Percentiles rank a stretch among this genome's conserved stretches.
Evolutionary conservation across 805 yeast genomes (phyloP).

Genomic region (Yarrowia sp.): DNA sequence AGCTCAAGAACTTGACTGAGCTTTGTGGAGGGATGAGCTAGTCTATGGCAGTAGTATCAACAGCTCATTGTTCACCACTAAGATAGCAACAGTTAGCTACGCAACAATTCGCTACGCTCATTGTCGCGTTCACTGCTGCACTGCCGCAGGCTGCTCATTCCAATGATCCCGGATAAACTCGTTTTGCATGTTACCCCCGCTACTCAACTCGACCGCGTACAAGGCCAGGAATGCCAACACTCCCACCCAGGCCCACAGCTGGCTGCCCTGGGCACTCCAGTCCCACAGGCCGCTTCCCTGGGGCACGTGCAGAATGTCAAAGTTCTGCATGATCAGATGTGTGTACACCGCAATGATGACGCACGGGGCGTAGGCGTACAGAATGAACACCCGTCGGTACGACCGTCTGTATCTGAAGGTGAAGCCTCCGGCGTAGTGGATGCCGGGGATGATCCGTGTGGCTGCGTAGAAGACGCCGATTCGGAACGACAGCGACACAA

Average conservation of each 20-base stretch:
- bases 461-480: slow-evolving; percentile 87
- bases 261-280: slow-evolving; percentile 57
- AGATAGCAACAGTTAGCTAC: no score
- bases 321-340: slow-evolving; percentile 88
- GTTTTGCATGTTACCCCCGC: slow-evolving; percentile 42
- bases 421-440: slow-evolving; percentile 49
- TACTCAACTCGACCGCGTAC: slow-evolving; percentile 76
- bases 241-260: slow-evolving; percentile 97
- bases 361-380: slow-evolving; percentile 92
- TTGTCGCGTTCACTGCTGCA: no score
- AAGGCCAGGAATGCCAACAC: slow-evolving; percentile 80
- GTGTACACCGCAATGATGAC: slow-evolving; percentile 94
- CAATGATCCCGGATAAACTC: slow-evolving; percentile 35
- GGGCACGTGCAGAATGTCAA: slow-evolving; percentile 61
- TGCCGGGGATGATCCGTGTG: slow-evolving; percentile 87
- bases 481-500: slow-evolving; percentile 82
- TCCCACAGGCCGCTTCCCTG: slow-evolving; percentile 28
- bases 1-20: no score
- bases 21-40: no score
- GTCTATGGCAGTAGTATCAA: no score
- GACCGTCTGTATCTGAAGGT: slow-evolving; percentile 37
- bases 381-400: slow-evolving; percentile 49
- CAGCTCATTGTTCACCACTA: no score
- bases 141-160: slow-evolving; percentile 29
- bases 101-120: no score